Conservation (phyloP, 2,329 filamentous ascomycete genomes). For the Rutstroemia sp. region DNA sequence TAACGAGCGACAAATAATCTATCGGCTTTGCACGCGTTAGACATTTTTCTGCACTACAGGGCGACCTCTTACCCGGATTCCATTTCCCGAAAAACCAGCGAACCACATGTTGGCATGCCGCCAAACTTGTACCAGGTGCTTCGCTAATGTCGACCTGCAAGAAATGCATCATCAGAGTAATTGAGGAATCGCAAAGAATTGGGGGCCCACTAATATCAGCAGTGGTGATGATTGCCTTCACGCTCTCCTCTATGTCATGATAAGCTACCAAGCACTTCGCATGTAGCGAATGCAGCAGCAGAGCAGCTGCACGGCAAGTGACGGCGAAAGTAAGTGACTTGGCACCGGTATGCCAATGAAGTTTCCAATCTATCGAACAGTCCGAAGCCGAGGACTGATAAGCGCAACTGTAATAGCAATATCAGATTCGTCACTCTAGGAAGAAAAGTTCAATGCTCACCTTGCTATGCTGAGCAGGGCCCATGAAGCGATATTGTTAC, state of each 20-base stretch:
- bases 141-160: slow-evolving; percentile 59
- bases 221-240: slow-evolving; percentile 65
- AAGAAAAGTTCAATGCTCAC: slow-evolving; percentile 39
- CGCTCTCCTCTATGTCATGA: slow-evolving; percentile 57
- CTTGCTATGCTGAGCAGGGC: slow-evolving; percentile 75
- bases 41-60: neutral
- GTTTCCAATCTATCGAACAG: slow-evolving; percentile 53
- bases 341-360: slow-evolving; percentile 67
- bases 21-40: slow-evolving; percentile 45
- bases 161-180: slow-evolving; percentile 64
- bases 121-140: slow-evolving; percentile 60
- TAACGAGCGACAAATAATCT: slow-evolving; percentile 57
- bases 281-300: slow-evolving; percentile 60
- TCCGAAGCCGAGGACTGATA: slow-evolving; percentile 34
- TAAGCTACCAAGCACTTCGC: slow-evolving; percentile 59
- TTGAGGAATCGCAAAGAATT: slow-evolving; percentile 69
- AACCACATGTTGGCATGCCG: slow-evolving; percentile 63
- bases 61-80: slow-evolving; percentile 64
- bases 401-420: slow-evolving; percentile 36
- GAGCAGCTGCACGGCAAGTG: slow-evolving; percentile 69
- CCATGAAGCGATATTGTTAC: slow-evolving; percentile 63
- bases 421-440: neutral
- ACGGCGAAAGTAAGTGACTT: slow-evolving; percentile 62
- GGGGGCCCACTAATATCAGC: slow-evolving; percentile 78
- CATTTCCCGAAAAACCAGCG: slow-evolving; percentile 78